phyloP scores from a whole-genome alignment of 371 early-diverging fungal genomes.

The Rhizopus sp. region DNA sequence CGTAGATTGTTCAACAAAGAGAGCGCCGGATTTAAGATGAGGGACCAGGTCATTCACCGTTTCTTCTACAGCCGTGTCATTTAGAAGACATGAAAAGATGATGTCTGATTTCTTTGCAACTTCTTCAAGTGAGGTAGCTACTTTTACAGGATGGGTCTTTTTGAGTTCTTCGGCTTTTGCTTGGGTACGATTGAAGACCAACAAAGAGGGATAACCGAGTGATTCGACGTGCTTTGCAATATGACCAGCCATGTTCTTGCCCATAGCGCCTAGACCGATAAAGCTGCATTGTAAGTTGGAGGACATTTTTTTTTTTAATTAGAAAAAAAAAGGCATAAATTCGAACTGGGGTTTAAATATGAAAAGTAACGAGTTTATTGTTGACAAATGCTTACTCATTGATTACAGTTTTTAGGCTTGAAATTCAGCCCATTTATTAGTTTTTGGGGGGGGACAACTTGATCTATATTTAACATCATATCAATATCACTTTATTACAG shows the following conservation, averaged over 20 bases:
- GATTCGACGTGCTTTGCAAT: conserved; percentile 23
- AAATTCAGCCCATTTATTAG: no score
- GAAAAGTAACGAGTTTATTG: no score
- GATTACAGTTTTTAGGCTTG: no score
- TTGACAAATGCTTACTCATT: no score
- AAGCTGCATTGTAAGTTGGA: conserved; percentile 38
- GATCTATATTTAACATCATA: no score
- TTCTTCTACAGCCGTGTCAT: conserved; percentile 46
- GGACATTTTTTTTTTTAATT: conserved; percentile 10
- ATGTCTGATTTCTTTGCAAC: conserved; percentile 44
- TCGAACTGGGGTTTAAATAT: no score
- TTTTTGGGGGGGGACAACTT: no score
- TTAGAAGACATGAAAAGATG: conserved; percentile 52
- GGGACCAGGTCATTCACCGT: conserved; percentile 27
- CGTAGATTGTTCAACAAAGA: conserved; percentile 49
- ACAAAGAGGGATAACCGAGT: conserved; percentile 29
- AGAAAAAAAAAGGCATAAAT: conserved; percentile 4
- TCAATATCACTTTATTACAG: no score
- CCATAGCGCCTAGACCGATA: conserved; percentile 62
- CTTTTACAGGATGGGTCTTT: conserved; percentile 23
- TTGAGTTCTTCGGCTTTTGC: conserved; percentile 36
- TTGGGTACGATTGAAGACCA: conserved; percentile 57
- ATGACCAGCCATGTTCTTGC: conserved; percentile 49
- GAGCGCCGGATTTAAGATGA: conserved; percentile 25
- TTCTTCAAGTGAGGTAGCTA: conserved; percentile 27